Conservation (phyloP, 2,329 filamentous ascomycete species). For the Neoarthrinium moseri region DNA sequence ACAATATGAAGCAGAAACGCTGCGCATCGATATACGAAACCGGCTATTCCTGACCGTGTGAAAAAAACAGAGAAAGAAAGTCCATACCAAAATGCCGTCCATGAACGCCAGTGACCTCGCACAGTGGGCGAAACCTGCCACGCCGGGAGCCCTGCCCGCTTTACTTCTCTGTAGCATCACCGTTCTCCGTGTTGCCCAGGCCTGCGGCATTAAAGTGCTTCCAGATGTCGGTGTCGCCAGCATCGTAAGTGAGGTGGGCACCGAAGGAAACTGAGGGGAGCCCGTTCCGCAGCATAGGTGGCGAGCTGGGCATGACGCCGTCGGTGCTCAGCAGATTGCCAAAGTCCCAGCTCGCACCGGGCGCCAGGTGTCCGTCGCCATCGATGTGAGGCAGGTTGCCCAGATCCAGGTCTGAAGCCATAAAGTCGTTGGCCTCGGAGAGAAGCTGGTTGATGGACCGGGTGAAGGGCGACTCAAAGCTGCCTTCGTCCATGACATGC, state of each 20-base stretch:
- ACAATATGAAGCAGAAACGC: too few species aligned
- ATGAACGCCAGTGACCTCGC: too few species aligned
- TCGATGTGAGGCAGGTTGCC: conserved; percentile 37
- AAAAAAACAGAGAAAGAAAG: too few species aligned
- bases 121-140: too few species aligned
- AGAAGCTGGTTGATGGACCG: conserved; percentile 60
- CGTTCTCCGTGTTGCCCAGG: not conserved
- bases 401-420: conserved; percentile 35
- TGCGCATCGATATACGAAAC: too few species aligned
- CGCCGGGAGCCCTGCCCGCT: too few species aligned
- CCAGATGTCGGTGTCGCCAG: conserved; percentile 9
- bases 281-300: conserved; percentile 33
- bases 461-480: conserved; percentile 12
- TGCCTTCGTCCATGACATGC: conserved; percentile 5
- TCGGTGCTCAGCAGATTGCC: conserved; percentile 47
- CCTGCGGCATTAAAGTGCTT: conserved; percentile 3
- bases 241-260: conserved; percentile 15
- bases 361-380: conserved; percentile 27
- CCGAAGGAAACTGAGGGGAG: conserved; percentile 19
- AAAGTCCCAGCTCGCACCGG: conserved; percentile 42
- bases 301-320: conserved; percentile 45
- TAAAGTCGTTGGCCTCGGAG: conserved; percentile 51
- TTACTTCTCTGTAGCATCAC: not conserved
- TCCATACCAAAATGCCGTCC: too few species aligned
- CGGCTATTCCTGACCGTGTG: too few species aligned